Evolutionary conservation across 805 yeast genomes (phyloP).

Genomic region (Pichia cabralensis): DNA sequence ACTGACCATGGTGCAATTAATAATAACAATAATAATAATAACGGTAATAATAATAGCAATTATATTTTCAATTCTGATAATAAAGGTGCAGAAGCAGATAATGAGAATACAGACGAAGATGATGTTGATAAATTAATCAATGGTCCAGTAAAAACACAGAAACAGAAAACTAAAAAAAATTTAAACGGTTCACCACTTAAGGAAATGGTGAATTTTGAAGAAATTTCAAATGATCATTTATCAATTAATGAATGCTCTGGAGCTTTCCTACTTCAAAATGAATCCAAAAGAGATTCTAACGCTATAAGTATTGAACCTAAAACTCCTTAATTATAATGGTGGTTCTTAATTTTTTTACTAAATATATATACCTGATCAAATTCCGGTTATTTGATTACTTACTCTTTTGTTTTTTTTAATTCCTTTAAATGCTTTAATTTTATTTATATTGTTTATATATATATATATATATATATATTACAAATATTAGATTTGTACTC

Average conservation of each 20-base stretch:
- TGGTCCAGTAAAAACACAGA: background rate
- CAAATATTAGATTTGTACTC: background rate
- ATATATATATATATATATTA: background rate
- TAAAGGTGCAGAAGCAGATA: too few species aligned
- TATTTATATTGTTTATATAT: background rate
- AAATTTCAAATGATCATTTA: too few species aligned
- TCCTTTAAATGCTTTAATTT: background rate
- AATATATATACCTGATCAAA: too few species aligned
- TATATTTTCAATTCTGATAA: slow-evolving; percentile 7
- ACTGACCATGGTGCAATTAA: too few species aligned
- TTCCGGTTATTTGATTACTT: background rate
- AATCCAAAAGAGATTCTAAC: too few species aligned
- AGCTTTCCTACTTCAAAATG: too few species aligned
- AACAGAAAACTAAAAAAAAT: background rate
- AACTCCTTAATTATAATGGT: slow-evolving; percentile 7
- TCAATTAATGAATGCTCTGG: background rate
- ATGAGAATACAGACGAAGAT: too few species aligned
- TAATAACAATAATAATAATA: slow-evolving; percentile 16
- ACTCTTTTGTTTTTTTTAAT: background rate
- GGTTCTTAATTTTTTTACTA: too few species aligned
- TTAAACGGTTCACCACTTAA: slow-evolving; percentile 5
- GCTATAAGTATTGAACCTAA: slow-evolving; percentile 1
- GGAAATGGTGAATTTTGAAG: too few species aligned
- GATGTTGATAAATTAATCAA: slow-evolving; percentile 3
- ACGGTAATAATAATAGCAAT: slow-evolving; percentile 22